Base-by-base conservation (phyloP, 257 asterid species). In the Pogostemon cablin region DNA sequence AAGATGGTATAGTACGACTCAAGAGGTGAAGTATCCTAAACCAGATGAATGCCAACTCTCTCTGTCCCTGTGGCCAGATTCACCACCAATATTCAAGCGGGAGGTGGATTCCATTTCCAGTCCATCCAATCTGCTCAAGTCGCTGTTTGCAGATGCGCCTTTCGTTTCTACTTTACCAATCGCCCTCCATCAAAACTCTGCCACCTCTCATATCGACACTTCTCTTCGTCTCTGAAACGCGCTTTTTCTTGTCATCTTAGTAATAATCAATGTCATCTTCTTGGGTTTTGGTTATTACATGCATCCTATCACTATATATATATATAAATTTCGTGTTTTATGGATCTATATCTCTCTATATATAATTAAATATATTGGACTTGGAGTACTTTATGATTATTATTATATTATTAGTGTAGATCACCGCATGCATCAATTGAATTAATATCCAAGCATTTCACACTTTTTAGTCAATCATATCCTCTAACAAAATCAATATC, bases 161-260 rank as follows among this genome's bases (percentile, higher is more conserved):
- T 58, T 58, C 17, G 76, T n/a, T 34, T 49, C 68, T 60, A 12
- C 72, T 54, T 43, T 73, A 32, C 55, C 67, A 32, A 49, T 60
- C 61, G 58, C 61, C 17, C 5, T 43, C 20, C 75, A 68, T 25
- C 38, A 49, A 12, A 69, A 57, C 43, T 62, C 75, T 12, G 75
- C 72, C 6, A 71, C 52, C 67, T n/a, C 75, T n/a, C 84, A 86
- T 69, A 74, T 86, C 17, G 91, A 86, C 54, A 86, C 91, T 68
- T 86, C 91, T 72, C 89, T 86, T 56, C 91, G 77, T 76, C 82
- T 86, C 35, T 83, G 71, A 83, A 77, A 64, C 17, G 39, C 20
- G 5, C 43, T 7, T 3, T 54, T n/a, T 52, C 4, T 53, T 15
- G 17, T 54, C 20, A 17, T 73, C 3, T 43, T 43, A 11, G 48